These are phyloP conservation scores for Carex cristatella DNA, from an alignment of 176 grass and related monocot genomes.

Conservation along the genomic window DNA sequence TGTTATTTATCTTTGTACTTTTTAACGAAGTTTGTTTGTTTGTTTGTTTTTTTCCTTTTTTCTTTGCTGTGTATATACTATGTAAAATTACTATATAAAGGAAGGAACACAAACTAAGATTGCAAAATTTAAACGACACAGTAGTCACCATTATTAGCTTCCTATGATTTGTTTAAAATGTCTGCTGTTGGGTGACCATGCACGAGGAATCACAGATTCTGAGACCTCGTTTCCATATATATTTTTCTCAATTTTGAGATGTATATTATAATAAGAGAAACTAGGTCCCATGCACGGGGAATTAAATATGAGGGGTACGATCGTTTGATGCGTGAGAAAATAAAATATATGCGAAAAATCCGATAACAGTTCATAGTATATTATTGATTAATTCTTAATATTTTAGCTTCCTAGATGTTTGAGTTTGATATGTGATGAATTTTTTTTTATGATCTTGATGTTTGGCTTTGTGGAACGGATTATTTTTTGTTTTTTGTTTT, in stretches of 20 bases:
- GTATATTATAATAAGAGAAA: neutral
- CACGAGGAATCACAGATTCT: slow-evolving; percentile 10
- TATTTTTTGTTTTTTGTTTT: no score
- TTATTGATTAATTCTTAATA: neutral
- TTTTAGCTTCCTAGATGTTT: neutral
- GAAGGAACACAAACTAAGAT: neutral
- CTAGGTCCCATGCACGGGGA: neutral
- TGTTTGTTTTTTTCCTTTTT: neutral
- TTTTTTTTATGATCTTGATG: neutral
- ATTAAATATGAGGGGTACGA: neutral
- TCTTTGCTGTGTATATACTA: neutral
- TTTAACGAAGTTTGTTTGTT: neutral
- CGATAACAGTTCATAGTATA: neutral
- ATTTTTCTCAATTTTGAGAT: neutral
- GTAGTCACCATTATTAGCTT: slow-evolving; percentile 4
- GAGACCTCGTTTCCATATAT: slow-evolving; percentile 4
- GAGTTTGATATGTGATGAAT: neutral
- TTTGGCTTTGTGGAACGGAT: neutral
- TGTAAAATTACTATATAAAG: neutral
- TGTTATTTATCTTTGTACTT: neutral
- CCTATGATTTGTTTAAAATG: slow-evolving; percentile 5
- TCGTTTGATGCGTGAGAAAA: neutral
- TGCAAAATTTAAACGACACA: neutral
- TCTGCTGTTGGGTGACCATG: slow-evolving; percentile 19
- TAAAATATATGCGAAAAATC: neutral